Percentiles rank a stretch among this genome's conserved stretches.
These are phyloP conservation scores for Corymbia calophylla DNA, from an alignment of 441 rosid genomes.

Conservation along the genomic window DNA sequence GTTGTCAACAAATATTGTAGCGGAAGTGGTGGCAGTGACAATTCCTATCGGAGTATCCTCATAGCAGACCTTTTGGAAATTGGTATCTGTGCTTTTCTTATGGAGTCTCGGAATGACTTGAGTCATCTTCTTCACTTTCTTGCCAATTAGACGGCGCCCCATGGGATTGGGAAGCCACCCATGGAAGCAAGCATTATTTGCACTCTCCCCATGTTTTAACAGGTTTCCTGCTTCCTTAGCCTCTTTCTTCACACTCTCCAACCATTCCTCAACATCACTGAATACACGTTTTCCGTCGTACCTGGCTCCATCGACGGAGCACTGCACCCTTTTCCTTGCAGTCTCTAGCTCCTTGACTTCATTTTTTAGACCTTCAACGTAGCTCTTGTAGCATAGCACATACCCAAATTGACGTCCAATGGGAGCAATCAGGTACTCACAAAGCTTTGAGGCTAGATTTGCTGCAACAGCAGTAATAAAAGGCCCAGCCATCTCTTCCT, in stretches of 20 bases:
- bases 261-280: fast-evolving
- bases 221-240: fast-evolving
- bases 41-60: background rate
- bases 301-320: fast-evolving
- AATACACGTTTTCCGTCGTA: fast-evolving
- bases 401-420: background rate
- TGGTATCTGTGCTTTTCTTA: fast-evolving
- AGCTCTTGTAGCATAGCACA: background rate
- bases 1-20: fast-evolving
- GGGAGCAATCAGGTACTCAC: fast-evolving
- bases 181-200: background rate
- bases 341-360: background rate
- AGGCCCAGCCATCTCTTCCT: background rate
- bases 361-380: fast-evolving
- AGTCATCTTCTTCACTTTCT: too few species aligned
- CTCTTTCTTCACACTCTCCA: fast-evolving
- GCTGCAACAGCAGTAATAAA: fast-evolving
- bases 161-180: too few species aligned
- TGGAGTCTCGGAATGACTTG: too few species aligned
- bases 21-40: fast-evolving
- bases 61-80: background rate
- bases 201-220: background rate
- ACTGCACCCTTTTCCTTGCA: background rate
- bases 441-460: background rate
- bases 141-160: too few species aligned